phyloP scores from a whole-genome alignment of 495 filamentous ascomycete species.

The Lepidopterella palustris region DNA sequence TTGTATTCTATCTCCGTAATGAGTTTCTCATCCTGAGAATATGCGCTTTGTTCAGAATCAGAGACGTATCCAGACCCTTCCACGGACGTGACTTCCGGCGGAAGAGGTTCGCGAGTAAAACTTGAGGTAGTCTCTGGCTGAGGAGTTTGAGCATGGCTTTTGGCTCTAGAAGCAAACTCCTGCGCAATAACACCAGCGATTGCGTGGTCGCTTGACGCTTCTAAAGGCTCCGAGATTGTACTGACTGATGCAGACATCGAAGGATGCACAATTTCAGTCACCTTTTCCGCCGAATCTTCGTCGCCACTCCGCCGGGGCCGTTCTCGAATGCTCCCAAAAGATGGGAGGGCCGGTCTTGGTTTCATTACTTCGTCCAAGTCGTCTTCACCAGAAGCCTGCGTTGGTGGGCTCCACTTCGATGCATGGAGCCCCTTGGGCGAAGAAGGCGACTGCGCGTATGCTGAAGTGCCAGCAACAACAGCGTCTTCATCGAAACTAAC shows the following conservation, averaged over 20 bases:
- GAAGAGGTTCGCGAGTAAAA: slow-evolving; percentile 46
- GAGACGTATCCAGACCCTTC: slow-evolving; percentile 53
- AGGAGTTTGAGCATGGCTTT: neutral
- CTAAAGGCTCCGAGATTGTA: slow-evolving; percentile 24
- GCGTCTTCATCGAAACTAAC: slow-evolving; percentile 84
- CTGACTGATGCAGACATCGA: slow-evolving; percentile 27
- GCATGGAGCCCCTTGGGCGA: slow-evolving; percentile 9
- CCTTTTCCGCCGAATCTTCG: slow-evolving; percentile 32
- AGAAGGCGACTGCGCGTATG: slow-evolving; percentile 25
- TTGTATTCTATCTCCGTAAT: neutral
- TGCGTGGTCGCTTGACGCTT: slow-evolving; percentile 58
- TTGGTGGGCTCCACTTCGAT: slow-evolving; percentile 16
- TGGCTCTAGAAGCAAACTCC: slow-evolving; percentile 41
- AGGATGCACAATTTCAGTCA: slow-evolving; percentile 36
- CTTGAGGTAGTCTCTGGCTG: slow-evolving; percentile 32
- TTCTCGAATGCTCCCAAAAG: slow-evolving; percentile 72
- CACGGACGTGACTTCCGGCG: slow-evolving; percentile 59
- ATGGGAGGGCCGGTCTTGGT: slow-evolving; percentile 69
- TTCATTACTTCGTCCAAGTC: slow-evolving; percentile 62
- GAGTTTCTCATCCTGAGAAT: neutral
- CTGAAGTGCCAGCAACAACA: slow-evolving; percentile 54
- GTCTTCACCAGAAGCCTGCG: slow-evolving; percentile 34
- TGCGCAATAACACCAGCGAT: slow-evolving; percentile 55
- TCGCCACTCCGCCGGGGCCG: slow-evolving; percentile 32
- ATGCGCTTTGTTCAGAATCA: slow-evolving; percentile 37